Conservation (phyloP, 306 rosid genomes). For the Hylodesmum podocarpum region DNA sequence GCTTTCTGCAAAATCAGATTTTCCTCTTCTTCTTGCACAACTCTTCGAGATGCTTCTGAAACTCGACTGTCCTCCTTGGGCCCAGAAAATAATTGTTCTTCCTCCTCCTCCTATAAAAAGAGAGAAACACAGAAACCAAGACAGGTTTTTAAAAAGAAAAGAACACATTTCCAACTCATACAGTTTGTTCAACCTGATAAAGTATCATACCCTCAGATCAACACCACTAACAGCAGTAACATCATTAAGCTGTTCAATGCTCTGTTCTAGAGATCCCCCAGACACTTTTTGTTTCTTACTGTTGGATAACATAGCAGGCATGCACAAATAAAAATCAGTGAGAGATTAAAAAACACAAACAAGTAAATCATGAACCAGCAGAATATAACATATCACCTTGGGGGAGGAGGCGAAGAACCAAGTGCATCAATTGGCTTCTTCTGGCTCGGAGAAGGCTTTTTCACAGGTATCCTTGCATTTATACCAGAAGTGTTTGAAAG, state of each 20-base stretch:
- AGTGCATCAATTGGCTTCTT: slow-evolving; percentile 85
- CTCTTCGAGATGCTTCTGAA: slow-evolving; percentile 86
- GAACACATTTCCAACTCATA: neutral
- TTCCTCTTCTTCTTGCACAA: slow-evolving; percentile 95
- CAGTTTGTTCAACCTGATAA: slow-evolving; percentile 17
- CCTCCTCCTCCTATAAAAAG: slow-evolving; percentile 79
- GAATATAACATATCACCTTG: slow-evolving; percentile 52
- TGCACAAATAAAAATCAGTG: neutral
- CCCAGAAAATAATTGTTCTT: slow-evolving; percentile 89
- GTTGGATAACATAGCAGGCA: slow-evolving; percentile 38
- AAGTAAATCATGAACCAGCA: slow-evolving; percentile 11
- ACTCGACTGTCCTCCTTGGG: slow-evolving; percentile 87
- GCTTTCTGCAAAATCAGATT: slow-evolving; percentile 72
- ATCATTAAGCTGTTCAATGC: slow-evolving; percentile 93
- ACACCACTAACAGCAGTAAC: slow-evolving; percentile 98
- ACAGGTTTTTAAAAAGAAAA: slow-evolving; percentile 17
- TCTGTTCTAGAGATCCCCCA: slow-evolving; percentile 80
- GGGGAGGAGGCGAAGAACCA: slow-evolving; percentile 82
- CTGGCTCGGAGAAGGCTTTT: slow-evolving; percentile 69
- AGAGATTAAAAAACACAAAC: neutral
- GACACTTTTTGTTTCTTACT: slow-evolving; percentile 90
- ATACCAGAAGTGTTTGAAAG: slow-evolving; percentile 49
- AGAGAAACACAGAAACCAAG: neutral
- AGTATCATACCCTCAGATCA: slow-evolving; percentile 77
- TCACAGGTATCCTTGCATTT: slow-evolving; percentile 53